Percentiles rank a stretch among this genome's conserved stretches.
Conservation (phyloP, 768 basidiomycete genomes). For the Hericium alpestre region DNA sequence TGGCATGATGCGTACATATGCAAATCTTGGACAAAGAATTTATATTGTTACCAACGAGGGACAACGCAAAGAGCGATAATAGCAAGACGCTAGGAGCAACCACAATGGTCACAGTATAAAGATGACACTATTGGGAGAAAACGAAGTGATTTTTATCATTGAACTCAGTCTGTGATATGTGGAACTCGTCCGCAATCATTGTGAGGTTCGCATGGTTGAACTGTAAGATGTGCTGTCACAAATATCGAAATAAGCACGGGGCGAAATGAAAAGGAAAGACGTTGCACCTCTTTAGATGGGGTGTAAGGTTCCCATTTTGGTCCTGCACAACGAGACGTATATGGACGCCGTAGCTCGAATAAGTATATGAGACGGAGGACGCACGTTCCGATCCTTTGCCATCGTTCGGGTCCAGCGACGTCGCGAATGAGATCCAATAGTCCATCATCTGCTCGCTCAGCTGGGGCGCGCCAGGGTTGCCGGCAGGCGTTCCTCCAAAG, state of each 20-base stretch:
- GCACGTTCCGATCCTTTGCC: slow-evolving; percentile 26
- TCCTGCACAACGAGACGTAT: not conserved
- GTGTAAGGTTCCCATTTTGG: not conserved
- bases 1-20: no score
- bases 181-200: not conserved
- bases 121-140: no score
- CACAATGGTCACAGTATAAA: no score
- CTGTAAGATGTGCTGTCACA: not conserved
- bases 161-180: not conserved
- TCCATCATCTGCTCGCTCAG: slow-evolving; percentile 30
- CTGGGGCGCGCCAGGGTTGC: not conserved
- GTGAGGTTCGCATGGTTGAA: not conserved
- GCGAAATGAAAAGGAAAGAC: not conserved
- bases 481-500: slow-evolving; percentile 2
- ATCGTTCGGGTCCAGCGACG: slow-evolving; percentile 34
- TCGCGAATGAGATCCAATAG: slow-evolving; percentile 38
- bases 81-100: no score
- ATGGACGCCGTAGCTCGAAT: not conserved
- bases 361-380: not conserved
- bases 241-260: not conserved
- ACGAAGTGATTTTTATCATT: not conserved
- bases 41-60: no score
- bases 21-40: no score
- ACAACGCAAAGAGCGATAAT: no score
- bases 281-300: not conserved